A percentile compares a stretch with the other conserved stretches of the same genome.
Evolutionary conservation across 345 rosid genomes (phyloP).

Genomic region (Ceriops decandra): DNA sequence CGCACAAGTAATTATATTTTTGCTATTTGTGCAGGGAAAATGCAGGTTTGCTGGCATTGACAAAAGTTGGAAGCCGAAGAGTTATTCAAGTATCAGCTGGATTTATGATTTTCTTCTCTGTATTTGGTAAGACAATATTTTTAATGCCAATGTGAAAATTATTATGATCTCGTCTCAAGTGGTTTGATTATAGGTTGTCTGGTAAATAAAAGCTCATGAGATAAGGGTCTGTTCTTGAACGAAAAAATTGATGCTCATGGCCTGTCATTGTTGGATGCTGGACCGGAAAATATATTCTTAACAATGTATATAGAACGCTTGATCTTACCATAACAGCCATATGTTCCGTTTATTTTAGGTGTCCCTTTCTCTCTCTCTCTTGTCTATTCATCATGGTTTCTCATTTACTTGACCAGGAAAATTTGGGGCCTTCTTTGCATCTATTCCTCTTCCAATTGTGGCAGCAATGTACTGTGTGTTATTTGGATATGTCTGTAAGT

Average conservation of each 20-base stretch:
- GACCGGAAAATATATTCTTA: too few species aligned
- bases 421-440: conserved; percentile 87
- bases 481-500: conserved; percentile 82
- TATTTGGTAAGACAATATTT: conserved; percentile 6
- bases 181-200: too few species aligned
- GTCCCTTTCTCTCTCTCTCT: background rate
- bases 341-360: too few species aligned
- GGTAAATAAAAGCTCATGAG: too few species aligned
- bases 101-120: conserved; percentile 24
- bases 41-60: conserved; percentile 22
- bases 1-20: background rate
- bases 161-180: too few species aligned
- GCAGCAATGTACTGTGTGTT: conserved; percentile 69
- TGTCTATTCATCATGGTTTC: background rate
- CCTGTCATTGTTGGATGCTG: too few species aligned
- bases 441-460: conserved; percentile 75
- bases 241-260: too few species aligned
- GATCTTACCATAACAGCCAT: too few species aligned
- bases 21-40: conserved; percentile 17
- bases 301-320: too few species aligned
- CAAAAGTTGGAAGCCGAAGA: conserved; percentile 24
- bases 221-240: too few species aligned
- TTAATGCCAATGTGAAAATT: background rate
- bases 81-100: conserved; percentile 23
- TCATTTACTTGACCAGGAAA: conserved; percentile 44